phyloP scores from a whole-genome alignment of 345 rosid genomes.

The Citrus sinensis region DVS_A1.0 CM039167.1:24961001-24961500 shows the following conservation, averaged over 20 bases:
- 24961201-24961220: neutral
- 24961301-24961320: neutral
- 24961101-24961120: neutral
- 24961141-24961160: neutral
- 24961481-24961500: neutral
- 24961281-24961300: neutral
- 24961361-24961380: neutral
- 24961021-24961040: too few species aligned
- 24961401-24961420: too few species aligned
- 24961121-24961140: slow-evolving; percentile 4
- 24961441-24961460: neutral
- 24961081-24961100: neutral
- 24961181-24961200: neutral
- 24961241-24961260: neutral
- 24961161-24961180: too few species aligned
- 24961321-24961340: neutral
- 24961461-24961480: neutral
- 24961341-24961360: neutral
- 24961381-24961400: too few species aligned
- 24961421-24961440: neutral
- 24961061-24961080: too few species aligned
- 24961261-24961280: neutral
- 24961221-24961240: neutral
- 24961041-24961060: too few species aligned
- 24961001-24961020: fast-evolving